These are phyloP conservation scores for Alternaria solani DNA, from an alignment of 2,329 filamentous ascomycete species.

Conservation along the genomic window DNA sequence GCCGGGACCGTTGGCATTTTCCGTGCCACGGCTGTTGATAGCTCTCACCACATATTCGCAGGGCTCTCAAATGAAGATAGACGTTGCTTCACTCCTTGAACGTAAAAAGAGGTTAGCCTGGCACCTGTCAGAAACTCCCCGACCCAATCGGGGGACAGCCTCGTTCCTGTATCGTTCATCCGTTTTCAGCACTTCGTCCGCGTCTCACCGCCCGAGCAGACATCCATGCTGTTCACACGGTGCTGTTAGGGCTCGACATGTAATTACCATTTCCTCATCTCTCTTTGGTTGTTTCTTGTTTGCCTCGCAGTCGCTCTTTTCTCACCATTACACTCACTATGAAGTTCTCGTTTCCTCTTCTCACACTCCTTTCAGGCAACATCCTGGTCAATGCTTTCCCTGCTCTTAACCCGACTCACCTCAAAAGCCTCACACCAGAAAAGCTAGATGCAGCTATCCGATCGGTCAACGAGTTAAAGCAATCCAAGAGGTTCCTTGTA, in stretches of 20 bases:
- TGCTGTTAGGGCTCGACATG: neutral
- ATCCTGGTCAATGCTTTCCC: slow-evolving; percentile 26
- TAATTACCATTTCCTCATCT: slow-evolving; percentile 1
- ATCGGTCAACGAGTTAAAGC: slow-evolving; percentile 18
- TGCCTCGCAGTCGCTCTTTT: neutral
- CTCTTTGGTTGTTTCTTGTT: neutral
- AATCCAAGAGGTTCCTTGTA: slow-evolving; percentile 23
- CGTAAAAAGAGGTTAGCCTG: neutral
- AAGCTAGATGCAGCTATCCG: slow-evolving; percentile 20
- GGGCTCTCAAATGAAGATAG: slow-evolving; percentile 7
- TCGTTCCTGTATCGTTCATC: neutral
- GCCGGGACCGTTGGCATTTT: neutral
- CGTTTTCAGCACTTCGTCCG: neutral
- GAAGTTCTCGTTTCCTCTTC: slow-evolving; percentile 22
- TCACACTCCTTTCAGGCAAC: slow-evolving; percentile 17
- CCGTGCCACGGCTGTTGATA: neutral
- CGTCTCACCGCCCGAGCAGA: neutral
- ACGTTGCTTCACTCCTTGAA: neutral
- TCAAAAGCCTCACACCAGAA: slow-evolving; percentile 21
- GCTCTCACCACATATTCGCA: neutral
- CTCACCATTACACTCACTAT: slow-evolving; percentile 17
- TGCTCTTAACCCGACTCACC: slow-evolving; percentile 7
- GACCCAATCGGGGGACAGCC: neutral
- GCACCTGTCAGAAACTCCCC: neutral
- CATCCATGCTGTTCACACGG: neutral